Conservation (phyloP, 208 protist genomes). For the Spongospora subterranea region DNA sequence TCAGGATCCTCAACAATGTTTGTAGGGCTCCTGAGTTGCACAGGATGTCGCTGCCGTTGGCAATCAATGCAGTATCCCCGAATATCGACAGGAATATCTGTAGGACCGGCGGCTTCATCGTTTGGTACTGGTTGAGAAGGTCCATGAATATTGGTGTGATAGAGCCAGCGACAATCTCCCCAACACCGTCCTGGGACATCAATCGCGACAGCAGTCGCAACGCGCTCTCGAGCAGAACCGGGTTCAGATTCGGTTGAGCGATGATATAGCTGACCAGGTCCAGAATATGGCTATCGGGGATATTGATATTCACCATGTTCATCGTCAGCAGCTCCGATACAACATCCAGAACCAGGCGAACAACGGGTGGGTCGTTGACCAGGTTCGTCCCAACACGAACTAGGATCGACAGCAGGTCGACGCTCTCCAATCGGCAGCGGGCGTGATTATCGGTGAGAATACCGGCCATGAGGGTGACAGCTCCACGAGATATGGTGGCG, state of each 20-base stretch:
- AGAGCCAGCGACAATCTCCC: background rate
- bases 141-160: background rate
- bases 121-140: background rate
- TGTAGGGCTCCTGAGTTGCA: background rate
- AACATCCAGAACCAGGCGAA: background rate
- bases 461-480: background rate
- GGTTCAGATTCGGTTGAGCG: constrained; percentile 33
- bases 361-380: background rate
- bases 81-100: background rate
- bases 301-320: background rate
- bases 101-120: background rate
- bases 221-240: background rate
- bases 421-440: background rate
- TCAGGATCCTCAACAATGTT: background rate
- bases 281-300: background rate
- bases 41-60: background rate
- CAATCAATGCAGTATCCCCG: background rate
- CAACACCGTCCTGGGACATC: background rate
- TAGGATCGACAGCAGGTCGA: background rate
- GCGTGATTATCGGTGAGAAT: constrained; percentile 5
- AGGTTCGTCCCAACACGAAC: background rate
- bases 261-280: constrained; percentile 24
- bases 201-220: background rate
- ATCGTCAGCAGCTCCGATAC: background rate
- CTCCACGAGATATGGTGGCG: background rate